Percentiles rank a stretch among this genome's conserved stretches.
phyloP scores from a whole-genome alignment of 768 basidiomycete species.

The Pleurotus eryngii region DNA sequence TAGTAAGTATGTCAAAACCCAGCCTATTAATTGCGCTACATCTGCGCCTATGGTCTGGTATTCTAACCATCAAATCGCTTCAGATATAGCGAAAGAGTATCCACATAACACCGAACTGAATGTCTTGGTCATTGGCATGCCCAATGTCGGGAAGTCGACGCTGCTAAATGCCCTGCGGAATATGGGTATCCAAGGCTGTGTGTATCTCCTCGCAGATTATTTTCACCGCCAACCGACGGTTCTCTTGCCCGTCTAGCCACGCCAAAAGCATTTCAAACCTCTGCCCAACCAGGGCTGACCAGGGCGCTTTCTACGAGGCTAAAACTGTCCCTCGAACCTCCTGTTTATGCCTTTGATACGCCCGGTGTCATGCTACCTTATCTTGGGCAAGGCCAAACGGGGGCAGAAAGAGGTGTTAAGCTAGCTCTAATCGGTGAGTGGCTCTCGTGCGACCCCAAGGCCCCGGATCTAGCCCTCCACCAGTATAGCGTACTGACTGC shows the following conservation, averaged over 20 bases:
- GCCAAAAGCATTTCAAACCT: conserved; percentile 88
- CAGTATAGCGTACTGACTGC: background rate
- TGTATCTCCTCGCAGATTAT: conserved; percentile 8
- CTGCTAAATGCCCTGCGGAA: conserved; percentile 86
- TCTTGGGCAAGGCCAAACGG: conserved; percentile 79
- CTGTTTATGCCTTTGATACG: conserved; percentile 91
- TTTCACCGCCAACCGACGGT: conserved; percentile 4
- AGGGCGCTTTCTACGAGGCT: conserved; percentile 85
- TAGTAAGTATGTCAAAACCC: conserved; percentile 62
- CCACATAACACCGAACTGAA: conserved; percentile 76
- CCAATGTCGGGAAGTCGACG: conserved; percentile 97
- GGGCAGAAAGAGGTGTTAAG: conserved; percentile 90
- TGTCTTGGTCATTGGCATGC: conserved; percentile 96
- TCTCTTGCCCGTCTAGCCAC: conserved; percentile 41
- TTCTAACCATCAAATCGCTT: background rate
- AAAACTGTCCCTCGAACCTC: conserved; percentile 75
- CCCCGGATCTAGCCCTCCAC: conserved; percentile 13
- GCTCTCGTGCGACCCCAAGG: conserved; percentile 12
- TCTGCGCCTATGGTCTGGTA: background rate
- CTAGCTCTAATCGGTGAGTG: conserved; percentile 87
- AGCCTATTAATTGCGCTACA: conserved; percentile 13
- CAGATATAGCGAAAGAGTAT: conserved; percentile 68
- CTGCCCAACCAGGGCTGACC: conserved; percentile 88
- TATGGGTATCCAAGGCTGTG: conserved; percentile 85
- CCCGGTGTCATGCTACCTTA: conserved; percentile 98